Percentiles rank a stretch among this genome's conserved stretches.
Evolutionary conservation across 1,284 basidiomycete species (phyloP).

Genomic region (Rhizoctonia solani): DNA sequence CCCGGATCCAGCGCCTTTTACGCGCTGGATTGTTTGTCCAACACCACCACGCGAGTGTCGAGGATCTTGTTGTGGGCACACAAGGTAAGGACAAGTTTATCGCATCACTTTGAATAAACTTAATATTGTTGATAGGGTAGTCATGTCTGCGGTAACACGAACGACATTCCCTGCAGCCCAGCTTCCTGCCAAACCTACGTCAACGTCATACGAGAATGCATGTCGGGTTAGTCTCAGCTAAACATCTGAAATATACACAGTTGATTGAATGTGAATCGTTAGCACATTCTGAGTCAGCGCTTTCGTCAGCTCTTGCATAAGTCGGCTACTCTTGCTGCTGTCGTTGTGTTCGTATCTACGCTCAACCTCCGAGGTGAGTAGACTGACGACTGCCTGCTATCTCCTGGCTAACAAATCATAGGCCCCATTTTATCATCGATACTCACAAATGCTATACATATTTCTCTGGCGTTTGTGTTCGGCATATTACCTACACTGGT

Average conservation of each 20-base stretch:
- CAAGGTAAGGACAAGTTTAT: no score
- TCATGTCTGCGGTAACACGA: slow-evolving; percentile 3
- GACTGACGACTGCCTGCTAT: background rate
- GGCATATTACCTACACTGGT: slow-evolving; percentile 16
- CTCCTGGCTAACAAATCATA: background rate
- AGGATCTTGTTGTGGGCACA: no score
- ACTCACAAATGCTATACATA: slow-evolving; percentile 3
- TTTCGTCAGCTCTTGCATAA: slow-evolving; percentile 12
- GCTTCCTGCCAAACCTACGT: slow-evolving; percentile 20
- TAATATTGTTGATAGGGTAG: background rate
- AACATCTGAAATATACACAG: no score
- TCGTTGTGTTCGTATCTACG: slow-evolving; percentile 7
- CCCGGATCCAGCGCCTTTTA: no score
- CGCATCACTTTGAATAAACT: no score
- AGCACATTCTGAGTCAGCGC: slow-evolving; percentile 28
- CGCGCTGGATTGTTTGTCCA: no score
- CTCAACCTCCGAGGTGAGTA: slow-evolving; percentile 11
- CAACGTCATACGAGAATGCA: slow-evolving; percentile 26
- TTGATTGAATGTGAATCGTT: background rate
- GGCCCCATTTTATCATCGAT: slow-evolving; percentile 1
- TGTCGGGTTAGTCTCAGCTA: slow-evolving; percentile 25
- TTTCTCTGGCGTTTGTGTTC: slow-evolving; percentile 11
- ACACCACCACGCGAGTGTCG: no score
- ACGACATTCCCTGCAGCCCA: slow-evolving; percentile 20
- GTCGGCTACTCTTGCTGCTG: background rate